Base-by-base conservation (phyloP, 2,329 filamentous ascomycete species). In the Zymoseptoria tritici region DNA sequence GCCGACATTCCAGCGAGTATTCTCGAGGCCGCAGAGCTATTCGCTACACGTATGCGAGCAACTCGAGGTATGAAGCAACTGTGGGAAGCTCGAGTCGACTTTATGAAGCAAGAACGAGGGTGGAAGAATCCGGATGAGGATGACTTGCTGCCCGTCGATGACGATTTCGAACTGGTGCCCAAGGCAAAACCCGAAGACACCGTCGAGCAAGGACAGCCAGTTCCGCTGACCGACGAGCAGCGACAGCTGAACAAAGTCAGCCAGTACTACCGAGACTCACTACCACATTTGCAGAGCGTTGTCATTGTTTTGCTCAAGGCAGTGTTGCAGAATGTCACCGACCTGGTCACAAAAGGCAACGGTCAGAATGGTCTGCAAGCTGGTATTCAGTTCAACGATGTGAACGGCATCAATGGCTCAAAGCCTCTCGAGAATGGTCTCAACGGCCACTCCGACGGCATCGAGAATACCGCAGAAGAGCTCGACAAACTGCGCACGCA, bases 1-100 rank as follows among this genome's bases (percentile, higher is more conserved):
- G 90, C 89, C 63, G 91, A 96, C 71, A 88, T 99, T 9, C 94
- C 94, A 8, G 87, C 90, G 7, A 97, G 93, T 1, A 97, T 99
- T 60, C 83, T 97, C 16, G 94, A 99, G 75, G 94, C 94, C 6
- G 94, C 94, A 7, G 88, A 94, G 70, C 79, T 99, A 1, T 99
- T 99, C 74, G 90, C 92, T 0, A 88, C 85, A 60, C 84, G 94
- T 56, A 94, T 97, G 73, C 85, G 93, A 66, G 96, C 96, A 82
- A 96, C 91, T 0, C 83, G 94, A 62, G 90, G 90, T 4, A 93
- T 95, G 76, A 85, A 90, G 58, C 94, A 99, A 75, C 79, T 99
- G 13, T 99, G 94, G 93, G 89, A 96, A 66, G 92, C 96, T 72
- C 85, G 94, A 54, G 92, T 97, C 68, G 85, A 85, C 26, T 99